phyloP scores from a whole-genome alignment of 306 rosid genomes.

The Sphenostylis stenocarpa region DNA sequence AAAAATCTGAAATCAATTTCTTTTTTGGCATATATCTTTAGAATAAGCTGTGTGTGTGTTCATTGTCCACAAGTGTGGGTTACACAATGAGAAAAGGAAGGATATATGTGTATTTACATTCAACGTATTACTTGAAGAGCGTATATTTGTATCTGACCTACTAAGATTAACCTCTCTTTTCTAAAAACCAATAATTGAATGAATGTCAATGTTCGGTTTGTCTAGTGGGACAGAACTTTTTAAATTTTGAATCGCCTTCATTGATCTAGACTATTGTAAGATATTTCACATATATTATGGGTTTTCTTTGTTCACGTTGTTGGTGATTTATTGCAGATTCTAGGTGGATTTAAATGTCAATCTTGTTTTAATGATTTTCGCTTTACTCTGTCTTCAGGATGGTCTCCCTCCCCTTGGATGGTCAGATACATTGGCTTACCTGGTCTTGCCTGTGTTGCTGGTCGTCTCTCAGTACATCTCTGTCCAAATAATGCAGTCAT shows the following conservation, averaged over 20 bases:
- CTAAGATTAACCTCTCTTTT: neutral
- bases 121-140: neutral
- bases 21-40: neutral
- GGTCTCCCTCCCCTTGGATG: conserved; percentile 99
- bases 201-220: neutral
- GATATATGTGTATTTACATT: neutral
- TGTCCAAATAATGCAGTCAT: conserved; percentile 90
- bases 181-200: neutral
- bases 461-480: conserved; percentile 85
- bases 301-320: neutral
- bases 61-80: neutral
- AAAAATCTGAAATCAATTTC: neutral
- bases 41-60: neutral
- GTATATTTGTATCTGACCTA: neutral
- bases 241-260: neutral
- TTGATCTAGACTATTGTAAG: neutral
- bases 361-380: conserved; percentile 24
- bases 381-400: conserved; percentile 58
- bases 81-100: neutral
- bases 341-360: conserved; percentile 10
- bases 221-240: conserved; percentile 13
- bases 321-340: conserved; percentile 12
- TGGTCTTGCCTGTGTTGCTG: conserved; percentile 84
- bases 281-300: neutral
- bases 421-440: conserved; percentile 97